Conservation (phyloP, 2,329 filamentous ascomycete species). For the Trichoderma asperellum region DNA sequence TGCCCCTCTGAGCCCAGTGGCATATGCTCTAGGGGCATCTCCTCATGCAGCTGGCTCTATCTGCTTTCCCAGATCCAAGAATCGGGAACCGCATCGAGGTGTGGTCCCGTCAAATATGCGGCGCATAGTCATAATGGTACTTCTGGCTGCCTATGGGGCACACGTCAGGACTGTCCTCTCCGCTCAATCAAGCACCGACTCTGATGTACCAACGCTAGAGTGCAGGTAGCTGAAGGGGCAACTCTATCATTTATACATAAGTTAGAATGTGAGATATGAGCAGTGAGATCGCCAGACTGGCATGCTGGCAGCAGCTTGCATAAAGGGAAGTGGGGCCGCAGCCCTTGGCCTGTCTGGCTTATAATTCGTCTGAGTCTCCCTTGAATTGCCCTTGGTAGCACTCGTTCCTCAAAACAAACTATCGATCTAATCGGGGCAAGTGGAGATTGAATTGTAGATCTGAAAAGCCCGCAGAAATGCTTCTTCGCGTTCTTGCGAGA, state of each 20-base stretch:
- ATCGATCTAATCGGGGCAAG: conserved; percentile 9
- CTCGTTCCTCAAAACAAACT: conserved; percentile 16
- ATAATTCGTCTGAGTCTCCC: conserved; percentile 19
- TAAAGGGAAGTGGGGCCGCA: conserved; percentile 21
- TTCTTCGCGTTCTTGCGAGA: neutral
- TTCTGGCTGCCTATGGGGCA: neutral
- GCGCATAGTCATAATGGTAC: neutral
- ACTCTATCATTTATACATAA: conserved; percentile 4
- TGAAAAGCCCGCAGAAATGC: neutral
- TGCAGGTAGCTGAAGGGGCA: neutral
- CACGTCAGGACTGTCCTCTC: neutral
- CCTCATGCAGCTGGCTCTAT: neutral
- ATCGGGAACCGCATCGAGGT: conserved; percentile 2
- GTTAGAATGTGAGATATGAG: conserved; percentile 32
- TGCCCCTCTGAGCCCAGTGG: neutral
- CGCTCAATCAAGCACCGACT: neutral
- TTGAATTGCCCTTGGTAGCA: conserved; percentile 6
- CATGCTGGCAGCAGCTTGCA: conserved; percentile 29
- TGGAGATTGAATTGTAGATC: conserved; percentile 8
- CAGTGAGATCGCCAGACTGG: conserved; percentile 32
- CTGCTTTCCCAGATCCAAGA: conserved; percentile 13
- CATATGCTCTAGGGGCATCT: neutral
- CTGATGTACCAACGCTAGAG: neutral
- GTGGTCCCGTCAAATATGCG: conserved; percentile 14
- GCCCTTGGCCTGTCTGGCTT: conserved; percentile 15